Base-by-base conservation (phyloP, 305 asterid genomes). In the Fraxinus ornus region DNA sequence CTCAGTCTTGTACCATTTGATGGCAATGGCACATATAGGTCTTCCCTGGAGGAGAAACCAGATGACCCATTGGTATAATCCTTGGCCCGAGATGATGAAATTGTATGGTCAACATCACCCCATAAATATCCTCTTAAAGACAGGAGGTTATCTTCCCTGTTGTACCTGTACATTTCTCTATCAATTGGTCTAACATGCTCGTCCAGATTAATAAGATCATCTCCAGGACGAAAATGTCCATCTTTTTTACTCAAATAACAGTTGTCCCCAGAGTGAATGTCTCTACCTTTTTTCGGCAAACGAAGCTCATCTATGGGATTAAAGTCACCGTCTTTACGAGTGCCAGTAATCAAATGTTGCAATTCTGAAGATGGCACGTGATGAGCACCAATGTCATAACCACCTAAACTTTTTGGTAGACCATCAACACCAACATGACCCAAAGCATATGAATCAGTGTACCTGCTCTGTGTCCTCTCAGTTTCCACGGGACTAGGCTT, bases 41-140 rank as follows among this genome's bases (percentile, higher is more conserved):
- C 86, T 85, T 79, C 82, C 22, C 79, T 57, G 15, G 83, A 73
- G 79, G 90, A 79, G 83, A 77, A 86, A 79, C 80, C 71, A 19
- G 82, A 62, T 19, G 88, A 33, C 82, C 41, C 5, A 49, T 78
- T 60, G 66, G 83, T 78, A 64, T 82, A 87, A 66, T 77, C 88
- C 83, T 83, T 88, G 57, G 78, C 77, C 44, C 71, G 87, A 80
- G 90, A 85, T 64, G 92, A 80, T 13, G 90, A 66, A 19, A 39
- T 21, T 81, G 79, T 49, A 80, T 82, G 82, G 60, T 81, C 87
- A 75, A 83, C 78, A 79, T 78, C 89, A 57, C 71, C 83, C 76
- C 82, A 82, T 78, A 83, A 33, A 85, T 81, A 82, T 60, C 79
- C 86, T 57, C 74, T 84, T n/a, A 84, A 82, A 79, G 86, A 81